Percentiles rank a stretch among this genome's conserved stretches.
Evolutionary conservation across 192 early-diverging fungal species (phyloP).

Genomic region (Linnemannia exigua): DNA sequence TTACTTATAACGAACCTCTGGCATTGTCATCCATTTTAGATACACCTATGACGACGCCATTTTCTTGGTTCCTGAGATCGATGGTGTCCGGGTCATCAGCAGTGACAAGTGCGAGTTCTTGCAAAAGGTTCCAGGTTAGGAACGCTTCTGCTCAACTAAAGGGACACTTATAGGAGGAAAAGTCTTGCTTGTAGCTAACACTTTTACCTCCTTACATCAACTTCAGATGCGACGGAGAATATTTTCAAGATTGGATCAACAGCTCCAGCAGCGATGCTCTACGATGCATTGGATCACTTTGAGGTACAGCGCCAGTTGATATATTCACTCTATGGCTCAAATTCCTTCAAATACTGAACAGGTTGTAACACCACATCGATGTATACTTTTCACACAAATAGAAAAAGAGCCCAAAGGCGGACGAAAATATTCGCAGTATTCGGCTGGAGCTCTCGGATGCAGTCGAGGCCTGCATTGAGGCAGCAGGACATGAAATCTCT

Average conservation of each 20-base stretch:
- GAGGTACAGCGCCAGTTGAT: conserved; percentile 40
- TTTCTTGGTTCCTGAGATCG: conserved; percentile 90
- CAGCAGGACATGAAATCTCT: conserved; percentile 90
- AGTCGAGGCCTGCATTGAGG: conserved; percentile 92
- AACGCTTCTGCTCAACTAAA: too few species aligned
- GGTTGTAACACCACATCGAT: conserved; percentile 2
- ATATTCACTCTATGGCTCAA: too few species aligned
- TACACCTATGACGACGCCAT: conserved; percentile 83
- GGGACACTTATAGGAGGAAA: background rate
- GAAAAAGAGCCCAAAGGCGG: conserved; percentile 88
- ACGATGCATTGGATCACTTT: conserved; percentile 82
- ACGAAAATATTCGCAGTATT: conserved; percentile 95
- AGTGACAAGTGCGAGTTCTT: conserved; percentile 88
- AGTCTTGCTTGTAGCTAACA: background rate
- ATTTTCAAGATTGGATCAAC: conserved; percentile 98
- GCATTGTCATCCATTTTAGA: conserved; percentile 40
- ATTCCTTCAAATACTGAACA: background rate
- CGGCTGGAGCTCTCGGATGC: conserved; percentile 84
- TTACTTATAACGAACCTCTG: background rate
- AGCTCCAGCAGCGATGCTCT: conserved; percentile 92
- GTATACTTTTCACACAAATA: conserved; percentile 19
- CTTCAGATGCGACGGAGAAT: conserved; percentile 75
- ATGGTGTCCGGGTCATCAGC: conserved; percentile 92
- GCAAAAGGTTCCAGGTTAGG: conserved; percentile 85
- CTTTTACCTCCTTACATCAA: background rate